Percentiles rank a stretch among this genome's conserved stretches.
Conservation (phyloP, 371 early-diverging fungal genomes). For the Mucor mucedo region DNA sequence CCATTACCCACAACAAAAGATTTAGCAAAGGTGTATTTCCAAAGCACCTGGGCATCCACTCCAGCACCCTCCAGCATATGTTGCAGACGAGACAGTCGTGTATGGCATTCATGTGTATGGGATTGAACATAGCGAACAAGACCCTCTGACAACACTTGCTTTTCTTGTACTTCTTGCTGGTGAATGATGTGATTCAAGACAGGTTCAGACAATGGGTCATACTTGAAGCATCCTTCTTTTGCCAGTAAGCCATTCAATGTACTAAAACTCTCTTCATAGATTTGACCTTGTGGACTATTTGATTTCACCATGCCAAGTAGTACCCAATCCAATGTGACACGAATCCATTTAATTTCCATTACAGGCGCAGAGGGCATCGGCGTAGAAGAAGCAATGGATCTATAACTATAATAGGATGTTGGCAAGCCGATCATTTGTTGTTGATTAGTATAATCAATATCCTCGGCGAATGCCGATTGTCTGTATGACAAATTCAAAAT, state of each 20-base stretch:
- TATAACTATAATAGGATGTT: constrained; percentile 18
- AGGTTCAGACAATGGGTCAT: constrained; percentile 47
- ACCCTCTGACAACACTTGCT: constrained; percentile 12
- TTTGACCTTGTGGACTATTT: constrained; percentile 28
- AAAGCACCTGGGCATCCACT: constrained; percentile 46
- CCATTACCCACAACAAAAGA: constrained; percentile 47
- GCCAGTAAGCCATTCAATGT: constrained; percentile 32
- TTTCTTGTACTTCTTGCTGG: constrained; percentile 15
- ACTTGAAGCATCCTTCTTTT: constrained; percentile 42
- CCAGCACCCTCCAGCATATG: constrained; percentile 52
- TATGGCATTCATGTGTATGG: constrained; percentile 51
- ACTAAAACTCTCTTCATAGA: constrained; percentile 39
- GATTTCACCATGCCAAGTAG: constrained; percentile 35
- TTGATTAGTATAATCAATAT: not conserved
- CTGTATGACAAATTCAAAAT: constrained; percentile 39
- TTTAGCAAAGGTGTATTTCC: constrained; percentile 56
- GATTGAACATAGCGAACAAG: constrained; percentile 41
- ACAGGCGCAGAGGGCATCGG: constrained; percentile 29
- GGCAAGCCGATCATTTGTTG: constrained; percentile 12
- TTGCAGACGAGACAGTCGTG: constrained; percentile 42
- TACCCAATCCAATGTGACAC: constrained; percentile 49
- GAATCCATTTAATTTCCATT: constrained; percentile 37
- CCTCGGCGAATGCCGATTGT: not conserved
- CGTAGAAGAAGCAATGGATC: constrained; percentile 11
- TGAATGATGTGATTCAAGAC: constrained; percentile 41